Conservation (phyloP, 2,329 filamentous ascomycete genomes). For the Geosmithia putterillii region DNA sequence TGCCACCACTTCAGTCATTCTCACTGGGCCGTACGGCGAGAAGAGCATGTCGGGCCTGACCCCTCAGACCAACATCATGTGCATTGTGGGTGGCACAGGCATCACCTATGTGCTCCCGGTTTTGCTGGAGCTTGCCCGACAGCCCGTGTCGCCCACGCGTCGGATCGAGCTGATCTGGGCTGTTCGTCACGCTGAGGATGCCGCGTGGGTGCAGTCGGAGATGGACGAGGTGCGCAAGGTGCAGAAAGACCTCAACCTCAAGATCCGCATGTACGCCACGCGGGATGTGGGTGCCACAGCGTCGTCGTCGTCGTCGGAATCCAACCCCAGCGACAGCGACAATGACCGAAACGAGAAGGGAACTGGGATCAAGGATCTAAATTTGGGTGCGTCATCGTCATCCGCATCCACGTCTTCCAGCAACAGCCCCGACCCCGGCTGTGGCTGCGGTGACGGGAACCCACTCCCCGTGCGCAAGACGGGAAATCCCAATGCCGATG, state of each 20-base stretch:
- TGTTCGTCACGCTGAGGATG: constrained; percentile 38
- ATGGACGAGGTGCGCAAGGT: constrained; percentile 31
- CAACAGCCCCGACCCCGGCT: constrained; percentile 5
- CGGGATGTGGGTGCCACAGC: constrained; percentile 23
- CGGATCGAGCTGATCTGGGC: constrained; percentile 54
- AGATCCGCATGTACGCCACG: constrained; percentile 47
- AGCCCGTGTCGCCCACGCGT: constrained; percentile 30
- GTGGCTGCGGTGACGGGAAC: constrained; percentile 13
- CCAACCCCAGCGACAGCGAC: constrained; percentile 7
- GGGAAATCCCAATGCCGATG: constrained; percentile 11
- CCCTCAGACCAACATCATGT: constrained; percentile 24
- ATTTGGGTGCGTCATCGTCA: constrained; percentile 12
- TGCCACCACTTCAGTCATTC: constrained; percentile 36
- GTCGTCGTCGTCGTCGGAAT: constrained; percentile 5
- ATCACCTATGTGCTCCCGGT: constrained; percentile 25
- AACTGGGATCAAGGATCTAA: constrained; percentile 5
- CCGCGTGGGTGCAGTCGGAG: constrained; percentile 47
- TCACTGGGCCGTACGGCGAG: constrained; percentile 53
- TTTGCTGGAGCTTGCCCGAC: constrained; percentile 17
- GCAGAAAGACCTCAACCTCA: constrained; percentile 26
- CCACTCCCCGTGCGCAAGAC: constrained; percentile 14
- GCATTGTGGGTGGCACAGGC: constrained; percentile 26
- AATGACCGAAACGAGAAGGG: constrained; percentile 10
- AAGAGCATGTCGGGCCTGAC: constrained; percentile 27
- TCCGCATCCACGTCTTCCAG: constrained; percentile 6